Evolutionary conservation across 176 grass and related monocot genomes (phyloP).

Genomic region (Elymus sibiricus): DNA sequence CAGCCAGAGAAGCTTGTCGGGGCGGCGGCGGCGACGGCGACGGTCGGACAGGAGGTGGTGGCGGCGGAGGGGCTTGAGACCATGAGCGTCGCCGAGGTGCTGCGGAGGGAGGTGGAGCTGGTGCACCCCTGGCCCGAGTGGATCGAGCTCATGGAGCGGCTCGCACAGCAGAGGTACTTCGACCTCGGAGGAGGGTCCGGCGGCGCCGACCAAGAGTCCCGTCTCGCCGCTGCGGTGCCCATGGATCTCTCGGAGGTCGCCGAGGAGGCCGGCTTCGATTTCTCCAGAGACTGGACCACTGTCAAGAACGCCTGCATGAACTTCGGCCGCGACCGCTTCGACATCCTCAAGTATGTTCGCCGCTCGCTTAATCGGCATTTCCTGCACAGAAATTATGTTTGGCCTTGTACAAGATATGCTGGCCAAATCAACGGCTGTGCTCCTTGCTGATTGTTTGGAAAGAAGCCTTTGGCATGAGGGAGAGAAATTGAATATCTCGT

Average conservation of each 20-base stretch:
- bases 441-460: not conserved
- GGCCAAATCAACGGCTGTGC: not conserved
- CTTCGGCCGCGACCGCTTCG: constrained; percentile 84
- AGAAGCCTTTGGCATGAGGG: not conserved
- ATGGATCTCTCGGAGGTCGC: constrained; percentile 60
- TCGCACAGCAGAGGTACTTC: constrained; percentile 79
- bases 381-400: not conserved
- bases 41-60: not conserved
- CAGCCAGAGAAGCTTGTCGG: not conserved
- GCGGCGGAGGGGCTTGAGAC: constrained; percentile 1
- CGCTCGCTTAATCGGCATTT: not conserved
- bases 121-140: constrained; percentile 97
- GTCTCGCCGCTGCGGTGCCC: constrained; percentile 45
- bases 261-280: constrained; percentile 66
- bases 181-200: constrained; percentile 37
- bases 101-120: constrained; percentile 80
- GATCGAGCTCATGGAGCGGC: constrained; percentile 89
- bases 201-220: constrained; percentile 42
- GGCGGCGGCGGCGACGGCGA: not conserved
- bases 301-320: constrained; percentile 92
- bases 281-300: constrained; percentile 82
- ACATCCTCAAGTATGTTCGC: constrained; percentile 70
- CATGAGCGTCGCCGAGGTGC: constrained; percentile 52
- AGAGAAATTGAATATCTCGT: not conserved
- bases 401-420: not conserved